These are phyloP conservation scores for Chrysanthemum seticuspe DNA, from an alignment of 129 eudicot genomes.

Conservation along the genomic window DNA sequence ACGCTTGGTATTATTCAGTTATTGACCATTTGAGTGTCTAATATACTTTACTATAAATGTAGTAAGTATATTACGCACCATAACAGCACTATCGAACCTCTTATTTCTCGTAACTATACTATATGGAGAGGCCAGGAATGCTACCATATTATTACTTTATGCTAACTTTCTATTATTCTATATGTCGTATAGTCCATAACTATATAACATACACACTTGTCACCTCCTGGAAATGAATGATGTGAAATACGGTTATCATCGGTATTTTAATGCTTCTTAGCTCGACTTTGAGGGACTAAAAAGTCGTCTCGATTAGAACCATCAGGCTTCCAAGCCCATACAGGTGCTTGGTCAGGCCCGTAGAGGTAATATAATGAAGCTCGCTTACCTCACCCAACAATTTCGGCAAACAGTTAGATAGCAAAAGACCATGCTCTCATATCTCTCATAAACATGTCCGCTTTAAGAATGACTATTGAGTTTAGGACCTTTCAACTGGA, in stretches of 20 bases:
- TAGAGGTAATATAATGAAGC: constrained; percentile 54
- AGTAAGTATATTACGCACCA: constrained; percentile 15
- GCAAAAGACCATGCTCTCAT: no score
- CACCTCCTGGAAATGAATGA: constrained; percentile 3
- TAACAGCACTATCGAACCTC: constrained; percentile 16
- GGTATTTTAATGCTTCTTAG: constrained; percentile 71
- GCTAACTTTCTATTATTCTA: background rate
- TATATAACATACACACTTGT: constrained; percentile 5
- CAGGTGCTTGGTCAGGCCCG: constrained; percentile 77
- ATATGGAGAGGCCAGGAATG: constrained; percentile 7
- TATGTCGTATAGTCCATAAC: constrained; percentile 15
- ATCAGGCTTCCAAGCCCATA: constrained; percentile 87
- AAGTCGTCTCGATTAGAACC: constrained; percentile 56
- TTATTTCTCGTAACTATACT: constrained; percentile 25
- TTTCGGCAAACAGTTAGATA: no score
- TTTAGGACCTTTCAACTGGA: no score
- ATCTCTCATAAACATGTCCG: no score
- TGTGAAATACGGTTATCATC: constrained; percentile 19
- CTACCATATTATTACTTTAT: constrained; percentile 13
- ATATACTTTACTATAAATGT: background rate
- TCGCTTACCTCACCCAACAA: no score
- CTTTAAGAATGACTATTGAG: no score
- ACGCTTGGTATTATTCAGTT: background rate
- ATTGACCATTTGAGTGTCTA: background rate
- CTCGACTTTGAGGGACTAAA: constrained; percentile 59